Conservation (phyloP, 371 early-diverging fungal genomes). For the Mucor racemosus region DNA sequence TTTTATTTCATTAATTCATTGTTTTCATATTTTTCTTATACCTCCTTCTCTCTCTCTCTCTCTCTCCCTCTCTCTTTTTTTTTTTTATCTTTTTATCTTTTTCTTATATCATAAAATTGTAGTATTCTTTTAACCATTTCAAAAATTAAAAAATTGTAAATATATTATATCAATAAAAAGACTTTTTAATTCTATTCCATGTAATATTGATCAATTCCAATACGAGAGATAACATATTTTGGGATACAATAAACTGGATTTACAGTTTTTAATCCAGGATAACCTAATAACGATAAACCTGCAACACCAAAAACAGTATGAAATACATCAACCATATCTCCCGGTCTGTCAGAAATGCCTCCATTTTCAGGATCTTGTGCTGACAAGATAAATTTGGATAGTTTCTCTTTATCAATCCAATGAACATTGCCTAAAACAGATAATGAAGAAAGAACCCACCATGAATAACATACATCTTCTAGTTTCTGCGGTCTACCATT, state of each 20-base stretch:
- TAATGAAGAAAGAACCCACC: conserved; percentile 97
- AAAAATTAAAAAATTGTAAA: background rate
- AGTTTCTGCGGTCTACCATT: conserved; percentile 98
- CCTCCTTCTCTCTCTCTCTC: background rate
- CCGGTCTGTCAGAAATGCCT: conserved; percentile 96
- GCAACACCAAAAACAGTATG: conserved; percentile 97
- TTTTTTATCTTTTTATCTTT: background rate
- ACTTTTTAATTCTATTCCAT: background rate
- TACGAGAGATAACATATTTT: conserved; percentile 55
- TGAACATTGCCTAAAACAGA: conserved; percentile 81
- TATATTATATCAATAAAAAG: background rate
- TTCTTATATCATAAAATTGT: background rate
- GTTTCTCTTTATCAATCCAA: conserved; percentile 86
- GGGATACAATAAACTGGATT: conserved; percentile 97
- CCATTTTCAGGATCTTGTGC: conserved; percentile 92
- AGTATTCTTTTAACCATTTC: background rate
- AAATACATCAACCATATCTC: conserved; percentile 94
- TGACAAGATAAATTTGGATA: conserved; percentile 81
- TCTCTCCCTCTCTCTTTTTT: background rate
- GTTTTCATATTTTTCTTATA: background rate
- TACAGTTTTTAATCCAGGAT: conserved; percentile 72
- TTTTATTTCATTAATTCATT: background rate
- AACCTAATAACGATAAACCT: conserved; percentile 86
- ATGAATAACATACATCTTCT: conserved; percentile 99
- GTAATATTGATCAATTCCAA: background rate